Base-by-base conservation (phyloP, 345 rosid genomes). In the Ceriops decandra region DNA sequence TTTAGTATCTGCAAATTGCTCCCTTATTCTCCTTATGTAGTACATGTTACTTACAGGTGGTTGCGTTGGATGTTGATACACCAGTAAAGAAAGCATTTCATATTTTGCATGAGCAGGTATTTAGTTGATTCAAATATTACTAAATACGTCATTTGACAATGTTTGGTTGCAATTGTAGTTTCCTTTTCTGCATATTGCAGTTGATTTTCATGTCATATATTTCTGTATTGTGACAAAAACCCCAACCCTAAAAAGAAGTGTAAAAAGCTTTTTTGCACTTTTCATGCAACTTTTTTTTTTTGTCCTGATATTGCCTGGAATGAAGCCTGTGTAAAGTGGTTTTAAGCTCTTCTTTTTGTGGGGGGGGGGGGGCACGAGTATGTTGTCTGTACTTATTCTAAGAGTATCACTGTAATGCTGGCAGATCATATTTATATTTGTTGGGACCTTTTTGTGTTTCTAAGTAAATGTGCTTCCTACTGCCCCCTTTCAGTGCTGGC, bases 51-150 rank as follows among this genome's bases (percentile, higher is more conserved):
- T 15, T 61, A 36, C 72, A 76, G 80, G 76, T 76, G 13, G 72
- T 76, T 49, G 80, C 80, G 22, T 67, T 76, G 72, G 80, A 71
- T 62, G 80, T 76, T 63, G 75, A 76, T 47, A 54, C 71, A 57
- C 80, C 80, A 0, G 76, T 76, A 61, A 76, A 71, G 62, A 64
- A 70, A 57, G 75, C 72, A 31, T 68, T 78, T 76, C 72, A 71
- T 59, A 63, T 69, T 61, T 31, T 76, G 62, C 21, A 67, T 27
- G 80, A 76, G 76, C 80, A 76, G 76, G 80, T 76, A 63, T 28
- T 16, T 26, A 11, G 5, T 32, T 54, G 11, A 7, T 33, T 22
- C 3, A 67, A 26, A 60, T 63, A 60, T 64, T 64, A 26, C 62
- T 67, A 61, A 15, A 28, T 1, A 30, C 3, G 28, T 16, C 22